Conservation (phyloP, 2,329 filamentous ascomycete species). For the Colletotrichum coccodes region DNA sequence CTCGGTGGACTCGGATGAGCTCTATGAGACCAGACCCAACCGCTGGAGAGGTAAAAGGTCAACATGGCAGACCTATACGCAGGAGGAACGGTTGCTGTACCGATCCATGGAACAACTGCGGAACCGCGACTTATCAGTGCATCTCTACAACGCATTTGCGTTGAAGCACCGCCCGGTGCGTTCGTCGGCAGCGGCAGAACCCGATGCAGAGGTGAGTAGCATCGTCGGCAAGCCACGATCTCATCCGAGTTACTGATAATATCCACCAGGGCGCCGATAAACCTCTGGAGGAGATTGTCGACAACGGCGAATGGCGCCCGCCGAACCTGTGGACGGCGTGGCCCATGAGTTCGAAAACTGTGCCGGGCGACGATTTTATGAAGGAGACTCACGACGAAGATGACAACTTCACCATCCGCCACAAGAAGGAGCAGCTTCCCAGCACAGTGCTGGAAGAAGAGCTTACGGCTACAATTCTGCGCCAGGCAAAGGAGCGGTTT, state of each 20-base stretch:
- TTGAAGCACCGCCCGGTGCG: conserved; percentile 63
- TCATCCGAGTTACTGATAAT: not conserved
- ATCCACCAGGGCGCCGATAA: not conserved
- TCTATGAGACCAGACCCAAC: conserved; percentile 69
- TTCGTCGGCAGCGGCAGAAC: not conserved
- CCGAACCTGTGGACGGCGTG: conserved; percentile 83
- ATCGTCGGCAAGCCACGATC: not conserved
- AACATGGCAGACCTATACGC: conserved; percentile 74
- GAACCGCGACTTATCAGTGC: conserved; percentile 75
- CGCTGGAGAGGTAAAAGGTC: conserved; percentile 74
- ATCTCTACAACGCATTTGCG: conserved; percentile 82
- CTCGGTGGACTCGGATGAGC: conserved; percentile 58
- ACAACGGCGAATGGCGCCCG: conserved; percentile 55
- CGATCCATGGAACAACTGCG: conserved; percentile 71
- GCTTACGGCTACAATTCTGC: conserved; percentile 73
- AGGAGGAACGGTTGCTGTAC: conserved; percentile 70
- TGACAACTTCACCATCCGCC: conserved; percentile 62
- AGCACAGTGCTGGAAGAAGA: conserved; percentile 76
- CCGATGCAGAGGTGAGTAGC: conserved; percentile 3
- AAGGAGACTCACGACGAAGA: conserved; percentile 56
- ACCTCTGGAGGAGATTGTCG: conserved; percentile 36
- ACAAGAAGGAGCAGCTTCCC: conserved; percentile 54
- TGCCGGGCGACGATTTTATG: conserved; percentile 68
- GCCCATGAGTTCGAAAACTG: conserved; percentile 73
- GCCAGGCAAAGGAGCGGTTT: conserved; percentile 75